Evolutionary conservation across 495 filamentous ascomycete genomes (phyloP).

Genomic region (Penicillium simplicissimum): DNA sequence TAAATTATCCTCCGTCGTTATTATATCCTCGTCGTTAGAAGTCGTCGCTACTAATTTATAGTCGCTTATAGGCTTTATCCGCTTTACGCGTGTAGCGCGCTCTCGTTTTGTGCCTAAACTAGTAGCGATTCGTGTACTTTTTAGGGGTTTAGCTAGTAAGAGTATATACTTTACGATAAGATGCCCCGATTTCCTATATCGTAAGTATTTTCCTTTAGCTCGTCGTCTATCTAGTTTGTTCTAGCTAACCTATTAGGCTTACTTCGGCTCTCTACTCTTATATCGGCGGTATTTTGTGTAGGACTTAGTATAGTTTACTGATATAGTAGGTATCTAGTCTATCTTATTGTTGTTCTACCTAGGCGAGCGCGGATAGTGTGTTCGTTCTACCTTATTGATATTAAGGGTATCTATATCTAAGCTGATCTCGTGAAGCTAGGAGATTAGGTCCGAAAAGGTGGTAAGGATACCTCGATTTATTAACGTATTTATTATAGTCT

Average conservation of each 20-base stretch:
- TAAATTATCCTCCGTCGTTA: not conserved
- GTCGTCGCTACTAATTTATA: not conserved
- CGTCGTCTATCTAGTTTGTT: conserved; percentile 1
- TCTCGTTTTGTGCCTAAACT: not conserved
- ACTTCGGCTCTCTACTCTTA: not conserved
- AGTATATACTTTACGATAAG: not conserved
- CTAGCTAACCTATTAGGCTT: conserved; percentile 2
- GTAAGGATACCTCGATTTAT: no score
- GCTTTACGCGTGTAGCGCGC: not conserved
- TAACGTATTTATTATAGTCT: no score
- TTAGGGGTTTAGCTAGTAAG: not conserved
- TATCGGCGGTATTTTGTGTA: conserved; percentile 1
- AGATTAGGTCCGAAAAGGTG: no score
- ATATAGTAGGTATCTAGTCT: not conserved
- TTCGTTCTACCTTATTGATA: no score
- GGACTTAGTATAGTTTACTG: not conserved
- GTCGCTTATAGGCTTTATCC: not conserved
- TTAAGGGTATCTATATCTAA: no score
- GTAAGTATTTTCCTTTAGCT: conserved; percentile 1
- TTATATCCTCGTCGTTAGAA: not conserved
- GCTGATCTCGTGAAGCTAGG: no score
- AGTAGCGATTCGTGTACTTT: not conserved
- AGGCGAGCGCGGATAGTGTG: not conserved
- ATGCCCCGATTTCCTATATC: not conserved
- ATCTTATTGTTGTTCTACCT: not conserved